phyloP scores from a whole-genome alignment of 495 filamentous ascomycete species.

The Penicilliopsis zonata region DNA sequence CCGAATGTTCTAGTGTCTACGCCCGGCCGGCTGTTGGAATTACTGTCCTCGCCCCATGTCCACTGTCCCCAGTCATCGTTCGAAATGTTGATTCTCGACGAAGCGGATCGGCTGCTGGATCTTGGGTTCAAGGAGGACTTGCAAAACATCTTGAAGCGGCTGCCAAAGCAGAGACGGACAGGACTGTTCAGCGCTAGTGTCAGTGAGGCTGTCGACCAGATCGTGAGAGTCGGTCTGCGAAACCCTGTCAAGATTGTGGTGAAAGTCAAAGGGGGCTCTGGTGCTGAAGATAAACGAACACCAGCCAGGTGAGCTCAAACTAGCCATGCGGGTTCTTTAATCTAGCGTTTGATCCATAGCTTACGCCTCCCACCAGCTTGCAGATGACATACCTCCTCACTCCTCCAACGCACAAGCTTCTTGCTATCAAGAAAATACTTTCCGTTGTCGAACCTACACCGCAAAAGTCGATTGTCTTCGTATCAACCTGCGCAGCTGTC shows the following conservation, averaged over 20 bases:
- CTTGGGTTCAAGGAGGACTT: constrained; percentile 91
- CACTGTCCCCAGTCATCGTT: constrained; percentile 81
- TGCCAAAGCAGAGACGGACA: constrained; percentile 89
- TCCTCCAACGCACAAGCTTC: constrained; percentile 64
- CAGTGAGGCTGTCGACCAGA: constrained; percentile 79
- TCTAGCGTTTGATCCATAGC: not conserved
- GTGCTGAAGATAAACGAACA: constrained; percentile 73
- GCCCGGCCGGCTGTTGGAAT: constrained; percentile 76
- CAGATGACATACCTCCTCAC: constrained; percentile 78
- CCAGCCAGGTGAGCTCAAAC: constrained; percentile 50
- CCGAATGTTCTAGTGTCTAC: constrained; percentile 85
- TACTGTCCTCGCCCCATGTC: constrained; percentile 83
- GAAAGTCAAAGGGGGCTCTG: constrained; percentile 68
- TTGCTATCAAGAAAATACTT: constrained; percentile 59
- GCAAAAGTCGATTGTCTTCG: constrained; percentile 78
- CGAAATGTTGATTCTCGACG: constrained; percentile 83
- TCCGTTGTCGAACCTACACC: constrained; percentile 55
- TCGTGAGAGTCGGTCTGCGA: constrained; percentile 82
- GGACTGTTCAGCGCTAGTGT: constrained; percentile 91
- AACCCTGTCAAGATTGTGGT: constrained; percentile 92
- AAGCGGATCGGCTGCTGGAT: constrained; percentile 86
- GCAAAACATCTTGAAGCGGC: constrained; percentile 65
- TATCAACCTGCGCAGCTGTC: constrained; percentile 90
- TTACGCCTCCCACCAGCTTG: too few relatives aligned
- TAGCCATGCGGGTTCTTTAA: too few relatives aligned